Conservation (phyloP, 148 eudicot species). For the Linanthus parryae region DNA sequence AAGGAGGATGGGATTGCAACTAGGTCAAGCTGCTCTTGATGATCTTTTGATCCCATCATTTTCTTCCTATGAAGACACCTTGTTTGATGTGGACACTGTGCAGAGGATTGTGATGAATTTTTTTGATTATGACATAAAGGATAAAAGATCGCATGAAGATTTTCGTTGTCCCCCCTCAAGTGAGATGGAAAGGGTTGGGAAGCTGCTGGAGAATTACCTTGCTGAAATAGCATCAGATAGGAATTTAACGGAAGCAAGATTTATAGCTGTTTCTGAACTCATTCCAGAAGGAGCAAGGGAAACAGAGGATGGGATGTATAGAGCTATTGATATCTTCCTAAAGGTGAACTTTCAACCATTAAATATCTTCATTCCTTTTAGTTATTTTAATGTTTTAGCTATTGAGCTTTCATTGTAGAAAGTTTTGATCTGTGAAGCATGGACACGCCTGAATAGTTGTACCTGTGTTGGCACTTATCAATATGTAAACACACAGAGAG, state of each 20-base stretch:
- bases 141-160: slow-evolving; percentile 28
- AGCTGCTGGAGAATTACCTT: slow-evolving; percentile 72
- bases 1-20: slow-evolving; percentile 78
- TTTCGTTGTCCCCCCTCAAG: slow-evolving; percentile 25
- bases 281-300: slow-evolving; percentile 71
- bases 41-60: slow-evolving; percentile 87
- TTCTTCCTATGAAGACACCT: slow-evolving; percentile 63
- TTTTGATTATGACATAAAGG: slow-evolving; percentile 48
- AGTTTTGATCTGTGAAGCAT: background rate
- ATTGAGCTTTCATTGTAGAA: background rate
- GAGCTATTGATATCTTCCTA: slow-evolving; percentile 81
- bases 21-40: slow-evolving; percentile 76
- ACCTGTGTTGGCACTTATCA: background rate
- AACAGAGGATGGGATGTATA: slow-evolving; percentile 85
- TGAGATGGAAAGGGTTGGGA: slow-evolving; percentile 70
- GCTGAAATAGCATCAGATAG: slow-evolving; percentile 82
- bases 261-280: slow-evolving; percentile 61
- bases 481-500: background rate
- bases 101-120: slow-evolving; percentile 60
- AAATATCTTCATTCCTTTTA: background rate
- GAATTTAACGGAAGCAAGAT: slow-evolving; percentile 54
- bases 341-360: slow-evolving; percentile 45
- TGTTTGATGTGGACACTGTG: slow-evolving; percentile 84
- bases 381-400: background rate
- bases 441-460: background rate